These are phyloP conservation scores for Blastocystis hominis DNA, from an alignment of 352 stramenopile species.

Conservation along the genomic window DNA sequence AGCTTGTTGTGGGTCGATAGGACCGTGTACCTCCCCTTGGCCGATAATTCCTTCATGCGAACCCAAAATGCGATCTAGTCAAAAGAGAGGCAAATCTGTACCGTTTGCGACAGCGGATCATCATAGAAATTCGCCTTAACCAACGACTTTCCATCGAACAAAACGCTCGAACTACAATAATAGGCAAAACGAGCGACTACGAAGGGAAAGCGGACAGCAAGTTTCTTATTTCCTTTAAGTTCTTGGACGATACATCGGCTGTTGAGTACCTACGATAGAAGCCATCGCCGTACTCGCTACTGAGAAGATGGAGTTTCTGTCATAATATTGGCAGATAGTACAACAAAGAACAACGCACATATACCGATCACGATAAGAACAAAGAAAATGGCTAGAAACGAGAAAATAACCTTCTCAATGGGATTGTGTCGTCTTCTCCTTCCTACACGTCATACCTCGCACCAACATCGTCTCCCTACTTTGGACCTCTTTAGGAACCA, in stretches of 20 bases:
- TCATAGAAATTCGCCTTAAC: neutral
- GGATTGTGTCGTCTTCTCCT: conserved; percentile 46
- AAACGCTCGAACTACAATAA: conserved; percentile 2
- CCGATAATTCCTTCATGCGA: conserved; percentile 1
- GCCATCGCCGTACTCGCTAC: neutral
- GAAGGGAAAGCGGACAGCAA: conserved; percentile 9
- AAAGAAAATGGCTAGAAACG: conserved; percentile 33
- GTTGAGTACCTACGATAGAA: neutral
- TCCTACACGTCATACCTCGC: neutral
- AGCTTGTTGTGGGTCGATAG: conserved; percentile 2
- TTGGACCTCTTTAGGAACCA: neutral
- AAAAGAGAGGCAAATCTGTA: neutral
- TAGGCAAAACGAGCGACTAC: neutral
- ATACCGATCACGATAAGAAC: conserved; percentile 24
- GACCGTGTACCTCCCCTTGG: neutral
- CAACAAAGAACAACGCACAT: neutral
- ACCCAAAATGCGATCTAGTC: conserved; percentile 41
- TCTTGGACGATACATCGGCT: neutral
- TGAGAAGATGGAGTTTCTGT: neutral
- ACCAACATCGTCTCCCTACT: neutral
- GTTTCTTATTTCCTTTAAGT: conserved; percentile 3
- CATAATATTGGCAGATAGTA: neutral
- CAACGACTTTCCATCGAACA: neutral
- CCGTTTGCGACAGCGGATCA: conserved; percentile 6
- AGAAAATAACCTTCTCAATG: conserved; percentile 19